A percentile compares a stretch with the other conserved stretches of the same genome.
phyloP scores from a whole-genome alignment of 306 rosid species.

The Hylodesmum podocarpum region DNA sequence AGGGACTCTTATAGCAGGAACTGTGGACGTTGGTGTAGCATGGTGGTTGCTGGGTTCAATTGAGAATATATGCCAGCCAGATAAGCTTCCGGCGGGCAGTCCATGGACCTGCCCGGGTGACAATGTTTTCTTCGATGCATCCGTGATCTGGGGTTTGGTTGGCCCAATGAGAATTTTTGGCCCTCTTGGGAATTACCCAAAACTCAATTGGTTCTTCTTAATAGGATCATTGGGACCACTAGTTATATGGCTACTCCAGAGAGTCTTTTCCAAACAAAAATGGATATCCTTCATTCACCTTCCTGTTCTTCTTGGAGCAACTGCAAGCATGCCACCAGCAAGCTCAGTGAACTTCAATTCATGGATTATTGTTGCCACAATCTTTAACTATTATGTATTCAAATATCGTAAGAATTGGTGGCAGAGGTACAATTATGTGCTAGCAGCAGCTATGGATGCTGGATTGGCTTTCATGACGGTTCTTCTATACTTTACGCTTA shows the following conservation, averaged over 20 bases:
- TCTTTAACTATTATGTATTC: slow-evolving; percentile 59
- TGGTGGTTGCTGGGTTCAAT: slow-evolving; percentile 44
- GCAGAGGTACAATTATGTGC: slow-evolving; percentile 68
- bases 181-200: slow-evolving; percentile 46
- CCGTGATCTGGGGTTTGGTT: slow-evolving; percentile 76
- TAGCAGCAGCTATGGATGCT: slow-evolving; percentile 74
- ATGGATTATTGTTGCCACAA: slow-evolving; percentile 52
- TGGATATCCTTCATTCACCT: slow-evolving; percentile 71
- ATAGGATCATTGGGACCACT: slow-evolving; percentile 53
- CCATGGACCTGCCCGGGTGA: slow-evolving; percentile 41
- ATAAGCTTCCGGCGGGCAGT: slow-evolving; percentile 20
- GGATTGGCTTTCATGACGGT: slow-evolving; percentile 73
- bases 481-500: slow-evolving; percentile 47
- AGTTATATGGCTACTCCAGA: slow-evolving; percentile 51
- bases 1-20: slow-evolving; percentile 42
- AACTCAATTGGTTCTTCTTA: slow-evolving; percentile 70
- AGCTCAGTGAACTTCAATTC: slow-evolving; percentile 69
- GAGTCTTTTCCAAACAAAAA: slow-evolving; percentile 45
- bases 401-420: slow-evolving; percentile 65
- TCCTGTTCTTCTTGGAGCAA: slow-evolving; percentile 75
- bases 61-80: slow-evolving; percentile 25
- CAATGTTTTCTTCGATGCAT: slow-evolving; percentile 65
- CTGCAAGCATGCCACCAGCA: slow-evolving; percentile 67
- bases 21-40: slow-evolving; percentile 28
- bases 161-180: slow-evolving; percentile 76